Evolutionary conservation across 768 basidiomycete species (phyloP).

Genomic region (Hysterangium stoloniferum): DNA sequence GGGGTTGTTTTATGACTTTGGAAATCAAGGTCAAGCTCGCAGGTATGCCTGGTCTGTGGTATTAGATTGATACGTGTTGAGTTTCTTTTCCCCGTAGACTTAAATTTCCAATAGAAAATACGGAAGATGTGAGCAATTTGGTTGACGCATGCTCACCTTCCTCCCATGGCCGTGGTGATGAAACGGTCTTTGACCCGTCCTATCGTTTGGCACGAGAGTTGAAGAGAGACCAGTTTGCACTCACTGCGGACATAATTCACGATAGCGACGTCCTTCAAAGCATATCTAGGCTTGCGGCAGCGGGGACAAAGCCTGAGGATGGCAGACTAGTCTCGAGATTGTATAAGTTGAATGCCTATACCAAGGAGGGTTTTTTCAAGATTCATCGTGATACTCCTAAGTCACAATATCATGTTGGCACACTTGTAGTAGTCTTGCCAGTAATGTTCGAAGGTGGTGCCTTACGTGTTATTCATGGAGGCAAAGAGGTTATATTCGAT

Average conservation of each 20-base stretch:
- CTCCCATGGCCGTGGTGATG: not conserved
- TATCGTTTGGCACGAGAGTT: not conserved
- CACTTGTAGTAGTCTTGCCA: slow-evolving; percentile 44
- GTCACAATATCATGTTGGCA: slow-evolving; percentile 39
- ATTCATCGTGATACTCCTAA: slow-evolving; percentile 43
- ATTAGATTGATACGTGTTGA: too few relatives aligned
- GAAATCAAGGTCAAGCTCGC: too few relatives aligned
- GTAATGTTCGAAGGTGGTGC: slow-evolving; percentile 38
- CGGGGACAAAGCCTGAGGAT: not conserved
- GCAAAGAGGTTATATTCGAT: slow-evolving; percentile 31
- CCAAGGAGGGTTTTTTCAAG: slow-evolving; percentile 34
- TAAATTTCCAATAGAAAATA: not conserved
- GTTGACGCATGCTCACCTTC: not conserved
- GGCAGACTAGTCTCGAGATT: not conserved
- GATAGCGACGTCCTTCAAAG: not conserved
- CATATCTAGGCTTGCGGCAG: not conserved
- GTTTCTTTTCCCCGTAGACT: too few relatives aligned
- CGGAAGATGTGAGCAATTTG: not conserved
- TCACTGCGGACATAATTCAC: not conserved
- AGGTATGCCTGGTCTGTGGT: too few relatives aligned
- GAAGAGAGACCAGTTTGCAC: not conserved
- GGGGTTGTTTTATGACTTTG: too few relatives aligned
- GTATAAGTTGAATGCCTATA: not conserved
- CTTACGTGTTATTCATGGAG: slow-evolving; percentile 29
- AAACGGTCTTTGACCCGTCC: not conserved